phyloP scores from a whole-genome alignment of 352 stramenopile genomes.

The Globisporangium ultimum region DNA sequence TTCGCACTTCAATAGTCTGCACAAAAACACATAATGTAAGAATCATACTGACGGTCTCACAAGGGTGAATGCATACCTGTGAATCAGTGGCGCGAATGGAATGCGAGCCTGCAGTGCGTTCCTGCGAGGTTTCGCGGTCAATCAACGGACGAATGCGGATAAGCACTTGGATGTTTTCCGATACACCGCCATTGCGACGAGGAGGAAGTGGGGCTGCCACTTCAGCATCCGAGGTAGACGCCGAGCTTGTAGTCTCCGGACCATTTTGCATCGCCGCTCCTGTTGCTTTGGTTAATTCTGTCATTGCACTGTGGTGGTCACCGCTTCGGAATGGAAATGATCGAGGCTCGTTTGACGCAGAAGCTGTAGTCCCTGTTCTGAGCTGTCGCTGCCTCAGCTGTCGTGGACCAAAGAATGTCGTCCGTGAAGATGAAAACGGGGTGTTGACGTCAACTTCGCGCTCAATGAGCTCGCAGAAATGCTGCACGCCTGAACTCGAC shows the following conservation, averaged over 20 bases:
- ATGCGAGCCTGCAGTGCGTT: conserved; percentile 21
- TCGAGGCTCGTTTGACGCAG: too few species aligned
- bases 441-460: background rate
- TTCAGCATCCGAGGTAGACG: background rate
- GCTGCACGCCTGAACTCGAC: conserved; percentile 47
- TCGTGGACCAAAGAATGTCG: too few species aligned
- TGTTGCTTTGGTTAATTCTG: too few species aligned
- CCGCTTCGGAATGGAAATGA: too few species aligned
- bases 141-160: conserved; percentile 81
- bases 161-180: conserved; percentile 83
- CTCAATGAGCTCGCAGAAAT: conserved; percentile 69
- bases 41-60: too few species aligned
- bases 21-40: background rate
- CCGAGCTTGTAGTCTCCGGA: background rate
- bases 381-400: background rate
- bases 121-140: conserved; percentile 50
- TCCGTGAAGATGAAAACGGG: too few species aligned
- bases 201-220: background rate
- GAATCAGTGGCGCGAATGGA: conserved; percentile 44
- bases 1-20: conserved; percentile 79
- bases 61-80: conserved; percentile 21
- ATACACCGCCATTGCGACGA: conserved; percentile 18
- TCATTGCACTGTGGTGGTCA: too few species aligned
- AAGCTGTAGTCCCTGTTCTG: background rate
- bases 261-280: too few species aligned